Evolutionary conservation across 2,329 filamentous ascomycete species (phyloP).

Genomic region (Hirsutella rhossiliensis): DNA sequence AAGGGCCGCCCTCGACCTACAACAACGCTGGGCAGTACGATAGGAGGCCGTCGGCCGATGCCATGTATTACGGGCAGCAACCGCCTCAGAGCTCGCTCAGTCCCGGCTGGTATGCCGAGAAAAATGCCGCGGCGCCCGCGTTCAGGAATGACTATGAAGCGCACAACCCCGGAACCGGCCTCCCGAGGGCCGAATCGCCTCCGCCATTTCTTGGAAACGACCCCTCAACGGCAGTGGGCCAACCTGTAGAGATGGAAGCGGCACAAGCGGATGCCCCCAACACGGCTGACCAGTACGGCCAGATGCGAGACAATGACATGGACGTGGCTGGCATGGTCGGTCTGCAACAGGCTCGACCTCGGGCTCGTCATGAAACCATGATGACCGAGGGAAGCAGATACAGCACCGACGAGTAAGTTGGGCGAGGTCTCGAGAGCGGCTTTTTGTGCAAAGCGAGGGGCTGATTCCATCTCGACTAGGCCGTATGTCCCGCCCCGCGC

Average conservation of each 20-base stretch:
- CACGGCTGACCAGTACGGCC: slow-evolving; percentile 32
- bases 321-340: slow-evolving; percentile 66
- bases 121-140: slow-evolving; percentile 14
- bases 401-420: slow-evolving; percentile 53
- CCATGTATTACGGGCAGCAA: slow-evolving; percentile 18
- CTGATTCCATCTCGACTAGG: slow-evolving; percentile 13
- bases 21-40: slow-evolving; percentile 23
- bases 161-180: slow-evolving; percentile 30
- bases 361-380: slow-evolving; percentile 33
- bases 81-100: background rate
- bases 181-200: slow-evolving; percentile 52
- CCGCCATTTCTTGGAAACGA: slow-evolving; percentile 40
- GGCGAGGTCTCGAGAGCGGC: background rate
- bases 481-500: slow-evolving; percentile 44
- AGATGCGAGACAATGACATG: slow-evolving; percentile 50
- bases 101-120: background rate
- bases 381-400: slow-evolving; percentile 62
- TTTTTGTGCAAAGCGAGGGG: background rate
- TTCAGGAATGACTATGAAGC: slow-evolving; percentile 13
- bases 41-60: slow-evolving; percentile 22
- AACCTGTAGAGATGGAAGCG: slow-evolving; percentile 73
- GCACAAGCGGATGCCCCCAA: slow-evolving; percentile 31
- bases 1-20: slow-evolving; percentile 27
- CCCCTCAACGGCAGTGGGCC: slow-evolving; percentile 11
- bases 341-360: slow-evolving; percentile 44